phyloP scores from a whole-genome alignment of 805 yeast genomes.

The Hermanozyma aechmeae region DNA sequence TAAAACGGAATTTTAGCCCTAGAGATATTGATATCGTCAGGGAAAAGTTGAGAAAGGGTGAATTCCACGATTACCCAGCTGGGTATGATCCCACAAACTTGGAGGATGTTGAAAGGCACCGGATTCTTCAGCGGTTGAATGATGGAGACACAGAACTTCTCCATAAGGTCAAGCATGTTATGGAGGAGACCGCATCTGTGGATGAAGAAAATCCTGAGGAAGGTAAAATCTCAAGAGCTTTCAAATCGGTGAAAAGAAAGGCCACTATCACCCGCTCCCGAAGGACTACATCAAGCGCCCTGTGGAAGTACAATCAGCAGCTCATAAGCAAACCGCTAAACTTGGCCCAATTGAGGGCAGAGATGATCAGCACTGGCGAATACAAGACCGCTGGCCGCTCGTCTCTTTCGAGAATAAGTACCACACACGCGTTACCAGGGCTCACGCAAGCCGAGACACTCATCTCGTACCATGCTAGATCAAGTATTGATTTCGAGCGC shows the following conservation, averaged over 20 bases:
- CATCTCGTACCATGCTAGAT: constrained; percentile 32
- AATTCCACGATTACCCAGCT: constrained; percentile 37
- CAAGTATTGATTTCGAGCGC: constrained; percentile 23
- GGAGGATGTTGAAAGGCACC: constrained; percentile 32
- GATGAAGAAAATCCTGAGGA: constrained; percentile 8
- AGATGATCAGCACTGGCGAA: constrained; percentile 31
- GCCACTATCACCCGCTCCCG: constrained; percentile 19
- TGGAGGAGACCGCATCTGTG: constrained; percentile 16
- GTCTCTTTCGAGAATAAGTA: constrained; percentile 31
- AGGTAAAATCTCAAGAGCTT: constrained; percentile 13
- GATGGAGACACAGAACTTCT: constrained; percentile 25
- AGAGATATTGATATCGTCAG: constrained; percentile 63
- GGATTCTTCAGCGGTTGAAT: constrained; percentile 22
- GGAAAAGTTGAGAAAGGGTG: constrained; percentile 48
- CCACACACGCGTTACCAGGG: constrained; percentile 42
- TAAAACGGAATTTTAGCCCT: constrained; percentile 47
- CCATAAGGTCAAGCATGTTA: constrained; percentile 12
- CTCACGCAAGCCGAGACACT: constrained; percentile 41
- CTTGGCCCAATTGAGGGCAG: constrained; percentile 23
- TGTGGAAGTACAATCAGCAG: constrained; percentile 9
- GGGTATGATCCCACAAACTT: constrained; percentile 46
- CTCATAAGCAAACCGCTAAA: constrained; percentile 25
- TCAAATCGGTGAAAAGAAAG: constrained; percentile 25
- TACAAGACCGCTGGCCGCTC: constrained; percentile 19
- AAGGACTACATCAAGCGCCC: constrained; percentile 13